Evolutionary conservation across 305 asterid genomes (phyloP).

Genomic region (Fraxinus xanthoxyloides): DNA sequence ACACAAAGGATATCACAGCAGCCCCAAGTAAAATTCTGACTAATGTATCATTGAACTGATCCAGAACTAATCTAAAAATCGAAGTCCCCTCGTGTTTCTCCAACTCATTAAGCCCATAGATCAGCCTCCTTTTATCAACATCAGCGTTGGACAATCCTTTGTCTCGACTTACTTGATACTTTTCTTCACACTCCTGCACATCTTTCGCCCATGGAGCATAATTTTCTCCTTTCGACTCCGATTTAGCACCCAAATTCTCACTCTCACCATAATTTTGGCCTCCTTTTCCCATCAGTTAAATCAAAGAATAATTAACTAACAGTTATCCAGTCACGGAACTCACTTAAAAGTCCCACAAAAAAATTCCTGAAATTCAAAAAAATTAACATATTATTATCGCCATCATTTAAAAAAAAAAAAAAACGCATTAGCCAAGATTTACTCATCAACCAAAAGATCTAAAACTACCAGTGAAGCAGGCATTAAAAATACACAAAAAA

Average conservation of each 20-base stretch:
- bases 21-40: conserved; percentile 83
- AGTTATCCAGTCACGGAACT: not conserved
- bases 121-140: conserved; percentile 61
- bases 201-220: conserved; percentile 75
- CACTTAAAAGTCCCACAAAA: not conserved
- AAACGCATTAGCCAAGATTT: not conserved
- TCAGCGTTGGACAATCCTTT: conserved; percentile 58
- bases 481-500: not conserved
- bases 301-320: not conserved
- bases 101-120: conserved; percentile 77
- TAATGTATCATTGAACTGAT: conserved; percentile 87
- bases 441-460: not conserved
- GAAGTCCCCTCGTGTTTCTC: conserved; percentile 92
- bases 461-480: not conserved
- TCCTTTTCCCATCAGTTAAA: conserved; percentile 74
- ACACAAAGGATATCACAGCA: conserved; percentile 83
- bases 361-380: not conserved
- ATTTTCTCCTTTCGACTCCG: conserved; percentile 29
- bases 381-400: not conserved
- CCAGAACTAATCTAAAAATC: conserved; percentile 66
- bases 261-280: conserved; percentile 53
- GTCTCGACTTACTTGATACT: conserved; percentile 51
- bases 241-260: conserved; percentile 32
- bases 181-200: conserved; percentile 67
- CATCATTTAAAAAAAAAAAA: not conserved